Conservation (phyloP, 2,329 filamentous ascomycete genomes). For the Tolypocladium ovalisporum region DNA sequence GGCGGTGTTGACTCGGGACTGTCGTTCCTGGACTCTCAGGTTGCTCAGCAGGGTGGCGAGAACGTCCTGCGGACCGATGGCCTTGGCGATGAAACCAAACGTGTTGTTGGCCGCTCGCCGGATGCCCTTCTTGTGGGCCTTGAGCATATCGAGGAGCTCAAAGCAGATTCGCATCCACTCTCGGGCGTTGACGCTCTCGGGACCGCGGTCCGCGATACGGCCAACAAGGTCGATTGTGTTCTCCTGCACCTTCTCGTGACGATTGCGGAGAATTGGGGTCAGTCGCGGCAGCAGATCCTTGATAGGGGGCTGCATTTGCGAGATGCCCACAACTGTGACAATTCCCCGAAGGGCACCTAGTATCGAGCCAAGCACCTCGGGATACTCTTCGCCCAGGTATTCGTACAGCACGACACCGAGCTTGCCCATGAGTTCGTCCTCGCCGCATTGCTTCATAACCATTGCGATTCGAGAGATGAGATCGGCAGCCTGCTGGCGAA, state of each 20-base stretch:
- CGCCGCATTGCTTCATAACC: slow-evolving; percentile 97
- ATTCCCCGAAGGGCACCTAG: slow-evolving; percentile 90
- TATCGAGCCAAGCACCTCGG: slow-evolving; percentile 93
- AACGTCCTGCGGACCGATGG: slow-evolving; percentile 95
- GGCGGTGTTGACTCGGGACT: slow-evolving; percentile 95
- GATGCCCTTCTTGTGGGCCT: slow-evolving; percentile 99
- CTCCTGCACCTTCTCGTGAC: slow-evolving; percentile 98
- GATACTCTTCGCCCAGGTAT: slow-evolving; percentile 96
- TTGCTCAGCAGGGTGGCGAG: slow-evolving; percentile 94
- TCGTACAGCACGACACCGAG: slow-evolving; percentile 92
- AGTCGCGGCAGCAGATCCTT: slow-evolving; percentile 89
- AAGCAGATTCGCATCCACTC: slow-evolving; percentile 99
- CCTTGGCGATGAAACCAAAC: slow-evolving; percentile 98
- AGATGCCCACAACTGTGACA: slow-evolving; percentile 94
- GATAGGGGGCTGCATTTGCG: slow-evolving; percentile 96
- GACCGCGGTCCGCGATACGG: slow-evolving; percentile 92
- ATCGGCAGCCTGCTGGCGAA: slow-evolving; percentile 93
- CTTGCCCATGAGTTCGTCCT: slow-evolving; percentile 92
- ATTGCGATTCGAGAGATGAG: slow-evolving; percentile 94
- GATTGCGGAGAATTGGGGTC: slow-evolving; percentile 95
- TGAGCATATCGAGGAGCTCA: slow-evolving; percentile 96
- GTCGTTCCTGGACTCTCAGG: slow-evolving; percentile 89
- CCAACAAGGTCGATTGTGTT: slow-evolving; percentile 98
- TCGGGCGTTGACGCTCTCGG: slow-evolving; percentile 89
- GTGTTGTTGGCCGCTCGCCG: slow-evolving; percentile 98